phyloP scores from a whole-genome alignment of 2,329 filamentous ascomycete genomes.

The Arthrobotrys musiformis region DNA sequence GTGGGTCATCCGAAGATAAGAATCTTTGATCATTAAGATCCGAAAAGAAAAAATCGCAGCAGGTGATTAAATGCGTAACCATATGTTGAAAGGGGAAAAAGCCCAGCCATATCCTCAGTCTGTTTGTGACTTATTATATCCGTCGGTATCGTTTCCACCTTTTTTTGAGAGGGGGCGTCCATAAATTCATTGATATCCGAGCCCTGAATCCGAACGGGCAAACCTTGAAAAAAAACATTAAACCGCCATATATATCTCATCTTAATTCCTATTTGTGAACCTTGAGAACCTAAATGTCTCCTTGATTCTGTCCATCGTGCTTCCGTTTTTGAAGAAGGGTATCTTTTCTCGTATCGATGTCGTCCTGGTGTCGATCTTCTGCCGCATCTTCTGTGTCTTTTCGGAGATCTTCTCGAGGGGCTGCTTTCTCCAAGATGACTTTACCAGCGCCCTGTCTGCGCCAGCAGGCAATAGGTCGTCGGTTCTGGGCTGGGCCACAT shows the following conservation, averaged over 20 bases:
- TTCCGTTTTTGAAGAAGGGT: constrained; percentile 51
- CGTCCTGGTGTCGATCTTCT: constrained; percentile 46
- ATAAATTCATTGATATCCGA: constrained; percentile 33
- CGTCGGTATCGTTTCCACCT: constrained; percentile 40
- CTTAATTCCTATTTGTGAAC: constrained; percentile 38
- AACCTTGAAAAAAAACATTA: constrained; percentile 2
- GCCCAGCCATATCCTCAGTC: constrained; percentile 11
- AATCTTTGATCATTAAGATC: constrained; percentile 17
- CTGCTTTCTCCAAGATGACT: constrained; percentile 50
- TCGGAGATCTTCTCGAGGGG: constrained; percentile 46
- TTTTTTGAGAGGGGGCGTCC: constrained; percentile 20
- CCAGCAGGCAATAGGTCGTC: constrained; percentile 19
- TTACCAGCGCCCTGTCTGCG: constrained; percentile 24
- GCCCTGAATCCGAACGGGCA: constrained; percentile 3
- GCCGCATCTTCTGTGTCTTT: constrained; percentile 49
- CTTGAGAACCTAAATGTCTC: constrained; percentile 55
- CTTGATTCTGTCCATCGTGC: constrained; percentile 54
- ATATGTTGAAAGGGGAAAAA: constrained; percentile 7
- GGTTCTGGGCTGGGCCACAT: constrained; percentile 42
- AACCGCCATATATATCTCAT: not conserved
- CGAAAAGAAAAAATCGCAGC: constrained; percentile 14
- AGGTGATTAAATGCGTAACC: constrained; percentile 28
- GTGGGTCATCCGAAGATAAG: constrained; percentile 33
- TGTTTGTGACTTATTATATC: constrained; percentile 17
- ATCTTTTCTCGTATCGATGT: constrained; percentile 52